A percentile compares a stretch with the other conserved stretches of the same genome.
phyloP scores from a whole-genome alignment of 2,329 filamentous ascomycete species.

The Fusarium incarnatum region DNA sequence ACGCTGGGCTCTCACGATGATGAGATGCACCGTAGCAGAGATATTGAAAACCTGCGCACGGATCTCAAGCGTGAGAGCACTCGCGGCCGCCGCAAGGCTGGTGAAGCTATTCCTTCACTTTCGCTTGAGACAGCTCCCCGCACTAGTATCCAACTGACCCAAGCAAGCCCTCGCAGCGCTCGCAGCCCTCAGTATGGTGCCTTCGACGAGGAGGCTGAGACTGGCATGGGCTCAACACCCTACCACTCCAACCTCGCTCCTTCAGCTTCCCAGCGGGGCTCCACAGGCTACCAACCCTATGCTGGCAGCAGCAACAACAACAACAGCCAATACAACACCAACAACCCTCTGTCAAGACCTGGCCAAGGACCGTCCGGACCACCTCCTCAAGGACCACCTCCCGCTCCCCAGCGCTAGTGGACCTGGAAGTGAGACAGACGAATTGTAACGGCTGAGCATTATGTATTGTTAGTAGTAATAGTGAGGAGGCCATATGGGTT shows the following conservation, averaged over 20 bases:
- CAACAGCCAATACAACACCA: constrained; percentile 34
- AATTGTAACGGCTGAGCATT: constrained; percentile 26
- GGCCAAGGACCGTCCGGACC: constrained; percentile 32
- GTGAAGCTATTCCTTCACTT: constrained; percentile 57
- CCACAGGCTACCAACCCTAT: constrained; percentile 42
- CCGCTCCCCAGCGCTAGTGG: constrained; percentile 44
- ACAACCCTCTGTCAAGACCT: constrained; percentile 39
- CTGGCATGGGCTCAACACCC: constrained; percentile 48
- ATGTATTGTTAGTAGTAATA: constrained; percentile 24
- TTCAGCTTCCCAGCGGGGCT: constrained; percentile 32
- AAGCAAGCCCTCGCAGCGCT: constrained; percentile 49
- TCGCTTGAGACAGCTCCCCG: constrained; percentile 45
- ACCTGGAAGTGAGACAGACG: constrained; percentile 35
- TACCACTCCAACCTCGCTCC: constrained; percentile 49
- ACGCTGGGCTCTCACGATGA: constrained; percentile 47
- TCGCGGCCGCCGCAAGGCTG: constrained; percentile 62
- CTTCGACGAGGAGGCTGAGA: constrained; percentile 60
- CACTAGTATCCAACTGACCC: constrained; percentile 42
- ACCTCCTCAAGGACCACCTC: constrained; percentile 46
- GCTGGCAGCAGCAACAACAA: constrained; percentile 26
- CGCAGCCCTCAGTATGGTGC: constrained; percentile 50
- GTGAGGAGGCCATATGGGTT: constrained; percentile 12
- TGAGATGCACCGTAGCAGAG: constrained; percentile 52
- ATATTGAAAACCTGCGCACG: constrained; percentile 54
- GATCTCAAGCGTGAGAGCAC: constrained; percentile 59